Percentiles rank a stretch among this genome's conserved stretches.
These are phyloP conservation scores for Oryza coarctata DNA, from an alignment of 176 grass and related monocot species.

Conservation along the genomic window DNA sequence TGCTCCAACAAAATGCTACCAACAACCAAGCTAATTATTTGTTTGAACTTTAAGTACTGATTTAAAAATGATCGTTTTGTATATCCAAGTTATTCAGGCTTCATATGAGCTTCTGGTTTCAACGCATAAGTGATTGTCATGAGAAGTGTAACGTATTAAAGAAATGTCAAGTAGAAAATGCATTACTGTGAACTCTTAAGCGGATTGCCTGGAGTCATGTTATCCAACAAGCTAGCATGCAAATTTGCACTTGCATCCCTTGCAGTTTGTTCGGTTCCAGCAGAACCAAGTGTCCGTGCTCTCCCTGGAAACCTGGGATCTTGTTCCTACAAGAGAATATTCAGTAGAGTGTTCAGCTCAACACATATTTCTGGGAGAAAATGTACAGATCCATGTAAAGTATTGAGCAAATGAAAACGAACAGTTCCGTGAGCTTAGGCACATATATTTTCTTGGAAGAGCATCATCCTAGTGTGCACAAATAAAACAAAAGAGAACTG, in stretches of 20 bases:
- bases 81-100: background rate
- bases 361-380: conserved; percentile 19
- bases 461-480: background rate
- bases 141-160: background rate
- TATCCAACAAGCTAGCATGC: conserved; percentile 90
- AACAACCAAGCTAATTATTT: background rate
- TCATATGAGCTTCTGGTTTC: conserved; percentile 11
- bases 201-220: conserved; percentile 48
- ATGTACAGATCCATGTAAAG: conserved; percentile 1
- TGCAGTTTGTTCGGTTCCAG: conserved; percentile 50
- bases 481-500: background rate
- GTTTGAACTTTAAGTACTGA: background rate
- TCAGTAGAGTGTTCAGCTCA: conserved; percentile 22
- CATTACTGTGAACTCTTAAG: conserved; percentile 65
- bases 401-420: background rate
- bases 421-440: background rate
- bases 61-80: background rate
- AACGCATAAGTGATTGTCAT: background rate
- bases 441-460: background rate
- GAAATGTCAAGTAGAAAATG: conserved; percentile 39
- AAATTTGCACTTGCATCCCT: conserved; percentile 70
- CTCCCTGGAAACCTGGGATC: conserved; percentile 91
- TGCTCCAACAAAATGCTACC: background rate
- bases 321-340: conserved; percentile 57
- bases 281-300: conserved; percentile 57